phyloP scores from a whole-genome alignment of 129 eudicot genomes.

The Solidago caesia region DNA sequence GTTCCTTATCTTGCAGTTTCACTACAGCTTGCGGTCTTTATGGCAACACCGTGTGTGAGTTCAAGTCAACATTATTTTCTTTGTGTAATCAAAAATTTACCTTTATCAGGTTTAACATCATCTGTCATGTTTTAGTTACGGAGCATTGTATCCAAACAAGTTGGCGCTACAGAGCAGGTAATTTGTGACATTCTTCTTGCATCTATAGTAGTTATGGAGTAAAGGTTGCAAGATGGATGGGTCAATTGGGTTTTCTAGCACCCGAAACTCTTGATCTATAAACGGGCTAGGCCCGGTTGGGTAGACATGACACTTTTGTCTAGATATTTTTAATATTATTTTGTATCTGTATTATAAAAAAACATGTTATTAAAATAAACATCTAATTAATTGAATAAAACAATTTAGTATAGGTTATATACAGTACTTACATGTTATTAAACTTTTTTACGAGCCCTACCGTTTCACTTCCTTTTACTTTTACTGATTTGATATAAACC shows the following conservation, averaged over 20 bases:
- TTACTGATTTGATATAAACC: not conserved
- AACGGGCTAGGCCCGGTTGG: not conserved
- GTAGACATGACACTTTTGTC: no score
- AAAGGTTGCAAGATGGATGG: not conserved
- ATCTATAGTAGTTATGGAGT: not conserved
- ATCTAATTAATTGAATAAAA: not conserved
- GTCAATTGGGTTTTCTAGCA: not conserved
- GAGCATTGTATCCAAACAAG: conserved; percentile 59
- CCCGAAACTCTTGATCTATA: not conserved
- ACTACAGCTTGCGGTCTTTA: conserved; percentile 40
- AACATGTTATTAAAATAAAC: not conserved
- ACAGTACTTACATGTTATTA: not conserved
- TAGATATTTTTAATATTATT: no score
- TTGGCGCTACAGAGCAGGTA: no score
- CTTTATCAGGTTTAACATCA: not conserved
- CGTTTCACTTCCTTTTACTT: no score
- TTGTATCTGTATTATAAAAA: not conserved
- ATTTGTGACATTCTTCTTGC: no score
- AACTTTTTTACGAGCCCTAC: not conserved
- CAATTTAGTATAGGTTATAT: not conserved
- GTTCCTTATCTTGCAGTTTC: conserved; percentile 59
- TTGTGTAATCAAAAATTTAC: not conserved
- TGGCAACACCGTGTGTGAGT: conserved; percentile 62
- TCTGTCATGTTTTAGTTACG: conserved; percentile 41
- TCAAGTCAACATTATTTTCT: not conserved